These are phyloP conservation scores for Pichia pseudocactophila DNA, from an alignment of 805 yeast genomes.

Conservation along the genomic window DNA sequence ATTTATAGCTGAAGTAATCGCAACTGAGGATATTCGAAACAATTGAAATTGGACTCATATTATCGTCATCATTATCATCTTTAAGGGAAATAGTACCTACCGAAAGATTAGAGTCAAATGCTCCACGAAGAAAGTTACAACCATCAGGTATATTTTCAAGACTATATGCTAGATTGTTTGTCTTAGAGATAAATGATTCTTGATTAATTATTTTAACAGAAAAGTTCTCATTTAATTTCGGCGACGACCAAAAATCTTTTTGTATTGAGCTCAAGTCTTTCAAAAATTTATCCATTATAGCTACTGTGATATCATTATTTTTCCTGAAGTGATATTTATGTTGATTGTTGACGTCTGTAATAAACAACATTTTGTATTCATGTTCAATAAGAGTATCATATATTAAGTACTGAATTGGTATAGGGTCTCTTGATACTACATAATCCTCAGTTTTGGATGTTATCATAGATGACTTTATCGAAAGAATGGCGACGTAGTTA, in stretches of 20 bases:
- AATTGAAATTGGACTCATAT: background rate
- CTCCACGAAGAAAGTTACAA: background rate
- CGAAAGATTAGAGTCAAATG: background rate
- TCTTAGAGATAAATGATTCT: constrained; percentile 14
- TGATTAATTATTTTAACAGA: constrained; percentile 11
- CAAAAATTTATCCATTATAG: constrained; percentile 19
- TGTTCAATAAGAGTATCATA: constrained; percentile 14
- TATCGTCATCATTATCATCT: background rate
- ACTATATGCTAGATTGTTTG: constrained; percentile 17
- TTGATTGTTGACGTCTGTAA: constrained; percentile 20
- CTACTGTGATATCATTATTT: constrained; percentile 17
- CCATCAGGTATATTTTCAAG: constrained; percentile 3
- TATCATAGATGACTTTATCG: constrained; percentile 9
- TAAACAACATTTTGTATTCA: constrained; percentile 13
- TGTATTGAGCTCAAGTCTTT: constrained; percentile 15
- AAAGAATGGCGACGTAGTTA: constrained; percentile 22
- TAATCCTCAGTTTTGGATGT: constrained; percentile 16
- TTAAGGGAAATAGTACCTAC: background rate
- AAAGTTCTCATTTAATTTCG: constrained; percentile 2
- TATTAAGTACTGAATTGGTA: constrained; percentile 23
- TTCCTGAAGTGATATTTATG: constrained; percentile 14
- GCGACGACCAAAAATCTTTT: constrained; percentile 16
- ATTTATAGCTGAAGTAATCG: constrained; percentile 9
- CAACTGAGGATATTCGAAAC: constrained; percentile 6
- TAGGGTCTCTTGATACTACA: constrained; percentile 19